Base-by-base conservation (phyloP, 306 rosid genomes). In the Calophaca sinica region DNA sequence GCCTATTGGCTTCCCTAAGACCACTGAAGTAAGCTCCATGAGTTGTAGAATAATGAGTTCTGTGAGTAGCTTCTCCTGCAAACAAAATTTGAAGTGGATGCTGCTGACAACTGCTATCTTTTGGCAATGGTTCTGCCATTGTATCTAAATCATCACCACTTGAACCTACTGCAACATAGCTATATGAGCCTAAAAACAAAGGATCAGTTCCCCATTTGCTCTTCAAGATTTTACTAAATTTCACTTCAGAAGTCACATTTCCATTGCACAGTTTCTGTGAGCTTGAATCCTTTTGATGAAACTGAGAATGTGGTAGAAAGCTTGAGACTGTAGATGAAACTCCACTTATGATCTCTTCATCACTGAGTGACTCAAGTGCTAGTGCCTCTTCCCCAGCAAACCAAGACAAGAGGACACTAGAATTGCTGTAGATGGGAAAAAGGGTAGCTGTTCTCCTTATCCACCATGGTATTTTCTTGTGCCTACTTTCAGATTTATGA, bases 21-120 rank as follows among this genome's bases (percentile, higher is more conserved):
- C 99, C 99, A 83, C 99, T 94, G 79, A 87, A 83, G 81, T 92
- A 92, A 78, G 99, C 99, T 69, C 99, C 99, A 86, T 94, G 99
- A 68, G 99, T 94, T 14, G 99, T 94, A 44, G 99, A 94, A 80
- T 94, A 94, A 79, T 94, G 96, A 75, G 93, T 92, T 87, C 98
- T 87, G 81, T 94, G 99, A 12, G 99, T 94, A 61, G 99, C 98
- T 83, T 94, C 99, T 13, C 99, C 98, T 60, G 99, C 98, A 78
- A 94, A 94, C 87, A 94, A 83, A 81, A 94, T 83, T 72, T 92
- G 98, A 80, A 94, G 94, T 32, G 91, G 86, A 75, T 73, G 78
- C 68, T 2, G 59, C 6, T 76, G 81, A 54, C 62, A 62, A 60
- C 52, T 82, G 68, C 62, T 78, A 31, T 15, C 55, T 66, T 66